A percentile compares a stretch with the other conserved stretches of the same genome.
Conservation (phyloP, 169 alveolate genomes). For the Plasmodium gallinaceum region DNA sequence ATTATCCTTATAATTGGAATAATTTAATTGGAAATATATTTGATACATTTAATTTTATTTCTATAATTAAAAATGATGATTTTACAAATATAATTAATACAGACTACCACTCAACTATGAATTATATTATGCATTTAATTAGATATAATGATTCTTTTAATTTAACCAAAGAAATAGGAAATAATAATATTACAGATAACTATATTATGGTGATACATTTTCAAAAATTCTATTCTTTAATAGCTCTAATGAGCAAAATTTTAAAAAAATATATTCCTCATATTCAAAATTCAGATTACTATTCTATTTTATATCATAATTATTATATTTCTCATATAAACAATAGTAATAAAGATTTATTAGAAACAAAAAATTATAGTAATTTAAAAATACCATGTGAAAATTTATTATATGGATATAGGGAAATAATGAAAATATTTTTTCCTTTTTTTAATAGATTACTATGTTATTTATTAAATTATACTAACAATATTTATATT, state of each 20-base stretch:
- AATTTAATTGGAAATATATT: conserved; percentile 42
- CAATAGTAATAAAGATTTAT: conserved; percentile 36
- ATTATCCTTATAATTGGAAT: conserved; percentile 61
- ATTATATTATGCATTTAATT: conserved; percentile 33
- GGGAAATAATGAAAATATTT: conserved; percentile 56
- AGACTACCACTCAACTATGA: conserved; percentile 44
- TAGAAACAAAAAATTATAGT: conserved; percentile 39
- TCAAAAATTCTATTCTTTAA: conserved; percentile 44
- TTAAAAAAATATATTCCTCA: conserved; percentile 52
- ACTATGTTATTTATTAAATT: conserved; percentile 25
- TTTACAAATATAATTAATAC: conserved; percentile 22
- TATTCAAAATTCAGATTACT: conserved; percentile 2
- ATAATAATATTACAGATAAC: conserved; percentile 4
- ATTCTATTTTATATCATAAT: conserved; percentile 52
- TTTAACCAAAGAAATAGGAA: conserved; percentile 1
- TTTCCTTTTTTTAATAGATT: conserved; percentile 50
- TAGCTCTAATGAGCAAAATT: conserved; percentile 54
- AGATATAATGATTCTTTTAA: background rate
- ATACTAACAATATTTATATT: conserved; percentile 27
- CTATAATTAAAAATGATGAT: conserved; percentile 26
- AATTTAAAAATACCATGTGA: conserved; percentile 67
- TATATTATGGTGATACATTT: conserved; percentile 43
- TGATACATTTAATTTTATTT: conserved; percentile 52
- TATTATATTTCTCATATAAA: conserved; percentile 55
- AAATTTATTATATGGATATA: conserved; percentile 66